Evolutionary conservation across 257 asterid genomes (phyloP), one percentile per base, ranked within the genome.

Genomic region (Solanum acaule): DNA sequence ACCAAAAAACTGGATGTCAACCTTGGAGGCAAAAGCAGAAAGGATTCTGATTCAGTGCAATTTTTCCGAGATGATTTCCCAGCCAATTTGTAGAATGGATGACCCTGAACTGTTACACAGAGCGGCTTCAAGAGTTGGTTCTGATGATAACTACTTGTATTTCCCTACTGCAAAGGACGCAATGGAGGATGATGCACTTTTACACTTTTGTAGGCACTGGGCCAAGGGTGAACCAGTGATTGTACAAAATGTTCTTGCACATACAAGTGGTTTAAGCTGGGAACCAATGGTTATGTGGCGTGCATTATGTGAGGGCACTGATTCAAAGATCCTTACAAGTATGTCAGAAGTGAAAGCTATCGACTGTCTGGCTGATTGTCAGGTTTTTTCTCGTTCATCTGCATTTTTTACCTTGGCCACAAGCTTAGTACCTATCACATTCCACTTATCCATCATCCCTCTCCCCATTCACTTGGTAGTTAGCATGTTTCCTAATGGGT

Each of bases 261-360:
- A 91, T 78, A 90, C 98, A 6, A 93, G 93, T 70, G 96, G 99
- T 6, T 89, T 97, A 86, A 97, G 99, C 88, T 97, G 99, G 99
- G 99, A 96, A 88, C 99, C 99, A 25, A 91, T 90, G 98, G 99
- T 97, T 67, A 96, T 97, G 98, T 94, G 94, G 98, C 99, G 99
- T 75, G 98, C 98, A 61, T 88, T 97, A 91, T 91, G 95, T 71
- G 98, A 93, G 91, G 93, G 89, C 87, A 81, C 87, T 23, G 91
- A 95, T 88, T 87, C 82, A 9, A 67, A 70, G 40, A 88, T 89
- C 81, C 73, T 91, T 90, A 88, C 96, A 75, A 93, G 91, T 87
- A 92, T 89, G 92, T 92, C 95, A 8, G 93, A 90, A 63, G 98
- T 97, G 44, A 96, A 94, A 90, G 96, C 99, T 86, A 92, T 97